These are phyloP conservation scores for Torulaspora gathmanii DNA, from an alignment of 805 yeast genomes.

Conservation along the genomic window DNA sequence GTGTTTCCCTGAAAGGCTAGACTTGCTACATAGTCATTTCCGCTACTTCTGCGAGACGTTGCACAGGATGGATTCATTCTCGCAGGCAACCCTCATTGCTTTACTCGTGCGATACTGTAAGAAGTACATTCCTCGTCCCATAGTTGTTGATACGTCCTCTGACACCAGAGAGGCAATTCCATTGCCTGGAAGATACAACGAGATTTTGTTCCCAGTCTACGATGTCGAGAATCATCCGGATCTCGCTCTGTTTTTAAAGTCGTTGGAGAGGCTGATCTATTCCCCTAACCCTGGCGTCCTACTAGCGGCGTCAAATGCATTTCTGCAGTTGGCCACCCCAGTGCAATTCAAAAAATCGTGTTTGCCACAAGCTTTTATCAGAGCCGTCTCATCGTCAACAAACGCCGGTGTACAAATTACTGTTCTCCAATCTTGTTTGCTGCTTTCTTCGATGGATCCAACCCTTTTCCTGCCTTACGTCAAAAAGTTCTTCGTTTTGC, in stretches of 20 bases:
- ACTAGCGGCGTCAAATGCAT: conserved; percentile 54
- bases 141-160: conserved; percentile 35
- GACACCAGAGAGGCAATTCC: conserved; percentile 26
- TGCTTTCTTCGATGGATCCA: conserved; percentile 33
- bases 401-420: conserved; percentile 34
- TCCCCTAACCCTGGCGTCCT: conserved; percentile 57
- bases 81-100: conserved; percentile 56
- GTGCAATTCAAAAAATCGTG: conserved; percentile 44
- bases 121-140: conserved; percentile 53
- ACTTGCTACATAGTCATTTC: conserved; percentile 65
- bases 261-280: conserved; percentile 45
- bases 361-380: conserved; percentile 48
- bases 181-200: conserved; percentile 43
- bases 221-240: conserved; percentile 52
- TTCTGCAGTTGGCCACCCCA: conserved; percentile 55
- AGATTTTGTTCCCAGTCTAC: conserved; percentile 38
- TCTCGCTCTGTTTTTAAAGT: conserved; percentile 47
- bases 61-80: conserved; percentile 63
- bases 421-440: conserved; percentile 46
- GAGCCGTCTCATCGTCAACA: conserved; percentile 37
- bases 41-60: conserved; percentile 50
- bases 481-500: conserved; percentile 51
- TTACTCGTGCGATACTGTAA: conserved; percentile 64
- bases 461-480: conserved; percentile 38
- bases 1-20: conserved; percentile 54